Base-by-base conservation (phyloP, 192 early-diverging fungal genomes). In the Geranomyces variabilis region DNA sequence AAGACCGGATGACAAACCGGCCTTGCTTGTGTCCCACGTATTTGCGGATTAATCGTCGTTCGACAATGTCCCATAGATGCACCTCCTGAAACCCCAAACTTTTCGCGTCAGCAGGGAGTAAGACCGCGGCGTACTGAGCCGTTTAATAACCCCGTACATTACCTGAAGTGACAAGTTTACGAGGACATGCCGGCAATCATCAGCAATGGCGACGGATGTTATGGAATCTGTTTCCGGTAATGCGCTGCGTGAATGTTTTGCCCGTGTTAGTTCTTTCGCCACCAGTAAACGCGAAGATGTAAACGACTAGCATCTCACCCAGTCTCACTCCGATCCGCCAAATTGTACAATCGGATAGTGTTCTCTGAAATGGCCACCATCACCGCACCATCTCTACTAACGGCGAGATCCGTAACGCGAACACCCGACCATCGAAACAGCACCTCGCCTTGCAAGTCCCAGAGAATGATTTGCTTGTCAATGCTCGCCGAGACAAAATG, bases 21-120 rank as follows among this genome's bases (percentile, higher is more conserved):
- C 89, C 91, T 75, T 97, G 95, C 46, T 90, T 91, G 41, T 92
- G 91, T 0, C 95, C 96, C 13, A 77, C 70, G 67, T 92, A 97
- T 34, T 88, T 90, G 24, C 88, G 89, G 9, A 91, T 82, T n/a
- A 96, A 77, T 33, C 79, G 74, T 48, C 79, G 80, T 41, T 90
- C 80, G 34, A 81, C 73, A 26, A 98, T 71, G 69, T 95, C 88
- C 94, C 95, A 98, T 70, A 98, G 76, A 76, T 96, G 93, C 45
- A 97, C 90, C 67, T 92, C 91, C 73, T 94, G 29, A 19, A 53
- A 33, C 8, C 3, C n/a, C n/a, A n/a, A n/a, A n/a, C n/a, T 60
- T 7, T 29, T 8, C 28, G 21, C 1, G 1, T 60, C 17, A 29
- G 10, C 10, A 41, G 36, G 36, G n/a, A n/a, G 56, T 58, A n/a